phyloP scores from a whole-genome alignment of 2,329 filamentous ascomycete genomes.

The Ophiocordyceps camponoti-leonardi region DNA sequence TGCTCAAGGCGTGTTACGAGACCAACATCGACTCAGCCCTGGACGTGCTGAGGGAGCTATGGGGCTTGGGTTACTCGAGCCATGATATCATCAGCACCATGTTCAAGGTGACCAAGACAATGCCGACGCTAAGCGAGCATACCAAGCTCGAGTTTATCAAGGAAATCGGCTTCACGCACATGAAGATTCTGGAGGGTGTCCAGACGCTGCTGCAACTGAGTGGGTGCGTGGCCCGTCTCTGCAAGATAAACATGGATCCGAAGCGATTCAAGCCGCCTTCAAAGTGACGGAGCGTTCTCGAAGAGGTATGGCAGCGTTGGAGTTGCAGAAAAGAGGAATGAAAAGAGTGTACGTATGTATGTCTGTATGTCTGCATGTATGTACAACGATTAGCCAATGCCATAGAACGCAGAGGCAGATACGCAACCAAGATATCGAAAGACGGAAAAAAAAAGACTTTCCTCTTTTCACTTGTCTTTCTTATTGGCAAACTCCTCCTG shows the following conservation, averaged over 20 bases:
- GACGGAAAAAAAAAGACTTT: too few species aligned
- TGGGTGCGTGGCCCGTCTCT: constrained; percentile 78
- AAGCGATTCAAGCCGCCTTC: constrained; percentile 45
- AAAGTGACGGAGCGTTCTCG: constrained; percentile 11
- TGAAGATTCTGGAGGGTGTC: constrained; percentile 96
- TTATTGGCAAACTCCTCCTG: constrained; percentile 40
- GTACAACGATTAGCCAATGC: too few species aligned
- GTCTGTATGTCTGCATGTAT: too few species aligned
- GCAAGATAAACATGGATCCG: constrained; percentile 93
- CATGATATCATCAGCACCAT: constrained; percentile 99
- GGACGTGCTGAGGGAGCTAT: constrained; percentile 75
- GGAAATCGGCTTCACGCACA: constrained; percentile 97
- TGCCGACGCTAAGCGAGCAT: constrained; percentile 81
- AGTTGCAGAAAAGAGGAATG: neutral
- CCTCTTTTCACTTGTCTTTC: constrained; percentile 15
- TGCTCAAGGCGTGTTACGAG: constrained; percentile 95
- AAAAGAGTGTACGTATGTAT: neutral
- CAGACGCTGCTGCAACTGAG: constrained; percentile 89
- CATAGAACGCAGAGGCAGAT: too few species aligned
- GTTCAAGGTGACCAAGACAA: constrained; percentile 96
- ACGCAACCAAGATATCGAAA: too few species aligned
- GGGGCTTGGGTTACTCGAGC: constrained; percentile 91
- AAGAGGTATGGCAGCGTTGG: constrained; percentile 13
- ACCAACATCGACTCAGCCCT: constrained; percentile 77
- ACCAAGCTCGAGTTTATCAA: constrained; percentile 94